These are phyloP conservation scores for Ampelomyces quisqualis DNA, from an alignment of 2,329 filamentous ascomycete genomes.

Conservation along the genomic window DNA sequence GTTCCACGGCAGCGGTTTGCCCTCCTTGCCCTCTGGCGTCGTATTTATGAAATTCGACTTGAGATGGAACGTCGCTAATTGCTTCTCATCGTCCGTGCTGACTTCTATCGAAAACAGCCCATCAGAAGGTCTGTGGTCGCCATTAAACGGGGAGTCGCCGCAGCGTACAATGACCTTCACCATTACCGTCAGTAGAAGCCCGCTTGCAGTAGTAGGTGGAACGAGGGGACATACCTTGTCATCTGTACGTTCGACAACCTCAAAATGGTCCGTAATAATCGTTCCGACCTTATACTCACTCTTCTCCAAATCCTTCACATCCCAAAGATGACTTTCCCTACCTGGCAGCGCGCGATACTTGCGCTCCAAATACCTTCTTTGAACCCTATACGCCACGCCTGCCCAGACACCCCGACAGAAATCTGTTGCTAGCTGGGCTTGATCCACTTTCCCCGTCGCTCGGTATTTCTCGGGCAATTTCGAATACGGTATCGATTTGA, in stretches of 20 bases:
- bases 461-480: conserved; percentile 32
- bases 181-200: neutral
- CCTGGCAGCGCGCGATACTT: conserved; percentile 38
- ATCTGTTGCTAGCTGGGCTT: conserved; percentile 34
- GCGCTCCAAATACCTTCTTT: conserved; percentile 39
- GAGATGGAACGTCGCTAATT: conserved; percentile 43
- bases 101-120: conserved; percentile 46
- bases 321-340: conserved; percentile 39
- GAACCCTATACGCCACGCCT: conserved; percentile 40
- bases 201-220: neutral
- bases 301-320: conserved; percentile 35
- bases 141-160: conserved; percentile 40
- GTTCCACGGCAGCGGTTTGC: conserved; percentile 28
- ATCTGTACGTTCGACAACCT: conserved; percentile 41
- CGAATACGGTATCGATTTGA: conserved; percentile 39
- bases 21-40: conserved; percentile 36
- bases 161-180: conserved; percentile 43
- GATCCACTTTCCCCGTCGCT: conserved; percentile 21
- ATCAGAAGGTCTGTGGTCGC: conserved; percentile 34
- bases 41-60: conserved; percentile 46
- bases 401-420: conserved; percentile 45
- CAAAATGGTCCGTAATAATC: conserved; percentile 45
- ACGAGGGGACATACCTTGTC: conserved; percentile 34
- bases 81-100: conserved; percentile 37
- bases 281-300: conserved; percentile 41